Conservation (phyloP, 2,329 filamentous ascomycete genomes). For the Fonsecaea pugnacius region DNA sequence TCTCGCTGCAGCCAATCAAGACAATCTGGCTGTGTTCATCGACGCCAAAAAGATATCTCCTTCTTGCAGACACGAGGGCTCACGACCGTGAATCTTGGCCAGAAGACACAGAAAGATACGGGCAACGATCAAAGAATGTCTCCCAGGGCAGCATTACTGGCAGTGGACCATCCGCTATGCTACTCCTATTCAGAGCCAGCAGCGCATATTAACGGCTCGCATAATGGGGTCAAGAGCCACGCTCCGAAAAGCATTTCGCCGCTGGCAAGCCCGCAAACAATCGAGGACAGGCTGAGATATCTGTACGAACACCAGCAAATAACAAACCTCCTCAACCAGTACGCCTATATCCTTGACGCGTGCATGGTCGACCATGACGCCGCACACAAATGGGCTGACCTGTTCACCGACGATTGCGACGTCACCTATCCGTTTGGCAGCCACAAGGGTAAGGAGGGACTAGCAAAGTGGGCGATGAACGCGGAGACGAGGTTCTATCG, state of each 20-base stretch:
- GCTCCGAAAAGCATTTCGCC: not conserved
- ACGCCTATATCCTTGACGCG: constrained; percentile 27
- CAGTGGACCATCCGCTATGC: constrained; percentile 19
- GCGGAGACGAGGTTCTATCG: constrained; percentile 24
- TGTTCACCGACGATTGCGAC: constrained; percentile 28
- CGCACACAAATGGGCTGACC: constrained; percentile 18
- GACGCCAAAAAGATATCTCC: not conserved
- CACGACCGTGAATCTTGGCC: not conserved
- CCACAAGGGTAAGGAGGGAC: constrained; percentile 18
- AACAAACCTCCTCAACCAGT: constrained; percentile 61
- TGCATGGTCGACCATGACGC: constrained; percentile 22
- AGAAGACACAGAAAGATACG: not conserved
- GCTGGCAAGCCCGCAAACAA: constrained; percentile 14
- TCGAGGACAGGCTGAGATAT: constrained; percentile 21
- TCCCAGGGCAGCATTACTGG: constrained; percentile 16
- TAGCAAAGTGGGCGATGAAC: constrained; percentile 24
- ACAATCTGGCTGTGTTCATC: not conserved
- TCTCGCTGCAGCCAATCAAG: not conserved
- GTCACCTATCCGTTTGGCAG: constrained; percentile 27
- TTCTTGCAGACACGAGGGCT: not conserved
- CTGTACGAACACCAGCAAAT: constrained; percentile 46
- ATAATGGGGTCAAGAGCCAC: not conserved
- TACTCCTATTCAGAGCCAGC: constrained; percentile 10
- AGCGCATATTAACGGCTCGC: not conserved
- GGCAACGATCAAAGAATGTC: not conserved